Evolutionary conservation across 257 asterid species (phyloP).

Genomic region (Solanum bulbocastanum): DNA sequence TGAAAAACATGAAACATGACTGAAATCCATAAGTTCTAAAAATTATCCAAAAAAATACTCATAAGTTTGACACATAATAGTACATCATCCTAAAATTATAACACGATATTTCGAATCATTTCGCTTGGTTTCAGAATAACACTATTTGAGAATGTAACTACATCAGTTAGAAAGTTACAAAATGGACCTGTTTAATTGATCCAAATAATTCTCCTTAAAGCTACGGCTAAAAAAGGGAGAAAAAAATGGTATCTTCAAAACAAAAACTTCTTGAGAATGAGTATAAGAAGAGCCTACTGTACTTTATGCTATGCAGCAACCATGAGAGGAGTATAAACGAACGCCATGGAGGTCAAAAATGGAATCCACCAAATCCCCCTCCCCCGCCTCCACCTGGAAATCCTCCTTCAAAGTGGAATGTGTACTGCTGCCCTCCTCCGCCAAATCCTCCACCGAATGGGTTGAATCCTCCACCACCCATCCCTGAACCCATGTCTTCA

Average conservation of each 20-base stretch:
- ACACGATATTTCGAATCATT: not conserved
- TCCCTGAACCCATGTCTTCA: slow-evolving; percentile 56
- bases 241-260: not conserved
- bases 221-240: not conserved
- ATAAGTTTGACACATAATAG: not conserved
- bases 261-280: not conserved
- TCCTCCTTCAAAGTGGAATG: slow-evolving; percentile 87
- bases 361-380: slow-evolving; percentile 44
- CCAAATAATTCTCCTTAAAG: not conserved
- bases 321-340: not conserved
- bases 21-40: too few species aligned
- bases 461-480: slow-evolving; percentile 57
- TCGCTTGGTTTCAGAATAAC: not conserved
- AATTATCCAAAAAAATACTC: too few species aligned
- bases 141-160: not conserved
- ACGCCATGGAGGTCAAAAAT: slow-evolving; percentile 25
- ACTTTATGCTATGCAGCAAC: not conserved
- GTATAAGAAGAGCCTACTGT: not conserved
- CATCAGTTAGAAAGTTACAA: not conserved
- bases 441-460: slow-evolving; percentile 51
- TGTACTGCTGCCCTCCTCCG: slow-evolving; percentile 51
- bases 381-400: slow-evolving; percentile 53
- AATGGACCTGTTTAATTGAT: not conserved
- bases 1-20: not conserved
- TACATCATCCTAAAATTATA: not conserved